Conservation (phyloP, 2,329 filamentous ascomycete genomes). For the Dissoconium aciculare region DNA sequence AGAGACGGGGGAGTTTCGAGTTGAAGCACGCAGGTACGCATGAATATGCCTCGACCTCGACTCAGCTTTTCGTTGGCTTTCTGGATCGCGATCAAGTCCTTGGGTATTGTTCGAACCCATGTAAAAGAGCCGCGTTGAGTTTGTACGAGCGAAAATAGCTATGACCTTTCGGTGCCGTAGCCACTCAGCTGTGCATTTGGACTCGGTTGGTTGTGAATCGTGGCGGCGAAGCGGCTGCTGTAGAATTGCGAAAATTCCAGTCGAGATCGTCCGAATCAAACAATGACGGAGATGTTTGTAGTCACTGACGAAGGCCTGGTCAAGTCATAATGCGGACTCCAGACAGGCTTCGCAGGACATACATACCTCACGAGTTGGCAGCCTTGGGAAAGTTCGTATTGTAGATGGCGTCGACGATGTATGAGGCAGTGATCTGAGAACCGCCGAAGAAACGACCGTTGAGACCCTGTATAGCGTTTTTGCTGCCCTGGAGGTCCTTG, state of each 20-base stretch:
- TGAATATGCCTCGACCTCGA: not conserved
- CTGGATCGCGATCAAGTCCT: not conserved
- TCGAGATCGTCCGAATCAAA: not conserved
- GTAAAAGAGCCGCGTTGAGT: not conserved
- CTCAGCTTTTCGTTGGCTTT: not conserved
- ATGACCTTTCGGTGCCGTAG: not conserved
- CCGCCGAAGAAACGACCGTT: conserved; percentile 95
- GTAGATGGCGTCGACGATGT: conserved; percentile 97
- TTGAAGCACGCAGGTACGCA: too few species aligned
- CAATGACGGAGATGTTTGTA: not conserved
- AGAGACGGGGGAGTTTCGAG: not conserved
- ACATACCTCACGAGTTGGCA: conserved; percentile 7
- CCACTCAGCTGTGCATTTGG: too few species aligned
- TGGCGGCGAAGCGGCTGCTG: too few species aligned
- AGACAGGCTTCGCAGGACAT: not conserved
- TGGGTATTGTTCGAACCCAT: not conserved
- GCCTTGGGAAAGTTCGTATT: conserved; percentile 32
- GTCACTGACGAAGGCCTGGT: too few species aligned
- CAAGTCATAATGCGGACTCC: not conserved
- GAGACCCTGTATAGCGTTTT: conserved; percentile 94
- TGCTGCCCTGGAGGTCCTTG: conserved; percentile 82
- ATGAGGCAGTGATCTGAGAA: conserved; percentile 80
- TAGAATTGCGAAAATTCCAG: not conserved
- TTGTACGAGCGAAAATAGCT: not conserved
- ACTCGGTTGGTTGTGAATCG: too few species aligned